Evolutionary conservation across 129 eudicot genomes (phyloP), one percentile per base, ranked within the genome.

Genomic region (Ambrosia artemisiifolia): DNA sequence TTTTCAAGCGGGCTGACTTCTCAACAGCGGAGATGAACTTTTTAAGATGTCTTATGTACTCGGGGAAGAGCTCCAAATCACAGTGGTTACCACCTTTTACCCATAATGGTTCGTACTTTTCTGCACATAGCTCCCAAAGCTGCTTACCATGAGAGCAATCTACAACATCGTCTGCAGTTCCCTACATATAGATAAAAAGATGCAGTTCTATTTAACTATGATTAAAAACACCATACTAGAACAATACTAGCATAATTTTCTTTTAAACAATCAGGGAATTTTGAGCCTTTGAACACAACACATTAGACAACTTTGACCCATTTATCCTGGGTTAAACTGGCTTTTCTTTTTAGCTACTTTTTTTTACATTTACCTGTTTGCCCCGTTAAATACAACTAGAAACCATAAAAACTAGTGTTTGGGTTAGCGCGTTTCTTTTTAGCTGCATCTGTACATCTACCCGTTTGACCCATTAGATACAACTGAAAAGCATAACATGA

Each of bases 141-240:
- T 89, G 92, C 82, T 89, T 93, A 18, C 98, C 98, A 49, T 93
- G 98, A 53, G 95, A 79, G 65, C 88, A 87, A 85, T 93, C 92
- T 63, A 93, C 98, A 36, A 93, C 98, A 74, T 93, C 98, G 65
- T 93, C 98, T n/a, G 87, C 95, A 46, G 98, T 89, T 54, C 98
- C 98, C 98, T 93, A 75, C 59, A 63, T 36, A 35, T 19, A 8
- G 3, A 62, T 63, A 30, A 32, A 18, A 34, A 13, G 19, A 61
- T 35, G 67, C 28, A 35, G 13, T 14, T 55, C 14, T 56, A 57
- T 55, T 55, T 9, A 55, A 55, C 33, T 19, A 55, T 18, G 59
- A 51, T 51, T 1, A 17, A 51, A 11, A 47, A 47, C 11, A 11
- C 6, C 53, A 47, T 47, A 24, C 28, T 2, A 47, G 53, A 12